phyloP scores from a whole-genome alignment of 176 grass and related monocot species.

The Triticum turgidum region DNA sequence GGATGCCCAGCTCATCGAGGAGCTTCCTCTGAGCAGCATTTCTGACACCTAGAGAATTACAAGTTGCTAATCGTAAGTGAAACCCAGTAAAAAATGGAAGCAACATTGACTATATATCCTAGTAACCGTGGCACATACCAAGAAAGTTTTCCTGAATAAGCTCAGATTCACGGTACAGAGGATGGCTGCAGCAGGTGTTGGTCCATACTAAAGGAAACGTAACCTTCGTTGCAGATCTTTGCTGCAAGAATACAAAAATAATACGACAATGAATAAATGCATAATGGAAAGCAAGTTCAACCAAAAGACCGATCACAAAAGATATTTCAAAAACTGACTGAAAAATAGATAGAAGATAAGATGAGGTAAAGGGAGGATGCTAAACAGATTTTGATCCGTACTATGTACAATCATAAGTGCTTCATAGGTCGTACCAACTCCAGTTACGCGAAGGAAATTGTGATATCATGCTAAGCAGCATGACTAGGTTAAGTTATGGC shows the following conservation, averaged over 20 bases:
- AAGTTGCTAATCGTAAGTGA: not conserved
- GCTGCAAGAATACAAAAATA: slow-evolving; percentile 48
- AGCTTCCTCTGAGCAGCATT: slow-evolving; percentile 96
- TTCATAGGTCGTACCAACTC: not conserved
- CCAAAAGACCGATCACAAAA: not conserved
- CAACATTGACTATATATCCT: not conserved
- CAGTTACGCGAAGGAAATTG: not conserved
- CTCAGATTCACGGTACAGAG: slow-evolving; percentile 93
- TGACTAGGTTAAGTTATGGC: not conserved
- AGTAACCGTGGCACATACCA: slow-evolving; percentile 38
- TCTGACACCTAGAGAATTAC: slow-evolving; percentile 61
- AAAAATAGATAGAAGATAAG: not conserved
- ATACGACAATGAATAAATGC: not conserved
- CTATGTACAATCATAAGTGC: not conserved
- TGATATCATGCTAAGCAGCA: not conserved
- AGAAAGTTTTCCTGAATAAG: slow-evolving; percentile 86
- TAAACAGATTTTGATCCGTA: slow-evolving; percentile 2
- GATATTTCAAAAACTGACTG: not conserved
- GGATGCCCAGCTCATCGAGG: slow-evolving; percentile 86
- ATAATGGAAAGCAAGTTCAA: not conserved
- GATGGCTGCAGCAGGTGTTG: slow-evolving; percentile 98
- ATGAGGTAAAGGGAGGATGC: not conserved
- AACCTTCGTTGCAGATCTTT: slow-evolving; percentile 92
- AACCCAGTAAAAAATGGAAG: not conserved
- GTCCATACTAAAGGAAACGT: slow-evolving; percentile 98